phyloP scores from a whole-genome alignment of 495 filamentous ascomycete genomes.

The Aspergillus hancockii region DNA sequence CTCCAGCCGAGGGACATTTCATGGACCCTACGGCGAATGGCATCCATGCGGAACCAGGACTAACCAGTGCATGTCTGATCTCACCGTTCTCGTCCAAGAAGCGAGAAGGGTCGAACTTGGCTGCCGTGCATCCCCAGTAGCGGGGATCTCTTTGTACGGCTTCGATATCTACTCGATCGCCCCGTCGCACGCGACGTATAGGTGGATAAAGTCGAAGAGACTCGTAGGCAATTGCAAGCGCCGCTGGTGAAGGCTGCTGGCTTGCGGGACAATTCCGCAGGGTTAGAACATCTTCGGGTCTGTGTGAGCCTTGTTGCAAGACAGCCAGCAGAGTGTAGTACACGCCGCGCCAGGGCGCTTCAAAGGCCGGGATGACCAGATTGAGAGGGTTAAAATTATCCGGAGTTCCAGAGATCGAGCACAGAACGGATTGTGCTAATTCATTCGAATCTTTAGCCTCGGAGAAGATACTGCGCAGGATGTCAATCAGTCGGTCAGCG shows the following conservation, averaged over 20 bases:
- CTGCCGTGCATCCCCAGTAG: neutral
- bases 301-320: neutral
- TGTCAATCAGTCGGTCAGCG: neutral
- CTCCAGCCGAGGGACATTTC: constrained; percentile 5
- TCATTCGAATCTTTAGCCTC: neutral
- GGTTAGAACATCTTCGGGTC: neutral
- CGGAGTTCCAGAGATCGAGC: constrained; percentile 5
- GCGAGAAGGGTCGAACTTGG: neutral
- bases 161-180: neutral
- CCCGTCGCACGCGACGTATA: neutral
- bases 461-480: neutral
- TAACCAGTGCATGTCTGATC: neutral
- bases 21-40: constrained; percentile 4
- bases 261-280: neutral
- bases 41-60: constrained; percentile 2
- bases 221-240: constrained; percentile 2
- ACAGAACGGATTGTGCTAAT: neutral
- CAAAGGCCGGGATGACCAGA: constrained; percentile 7
- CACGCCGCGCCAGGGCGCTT: neutral
- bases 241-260: neutral
- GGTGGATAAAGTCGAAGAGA: constrained; percentile 7
- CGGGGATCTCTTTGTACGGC: neutral
- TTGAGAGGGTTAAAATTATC: constrained; percentile 7
- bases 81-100: neutral
- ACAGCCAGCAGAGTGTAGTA: constrained; percentile 1